Base-by-base conservation (phyloP, 495 filamentous ascomycete species). In the Neurospora discreta region DNA sequence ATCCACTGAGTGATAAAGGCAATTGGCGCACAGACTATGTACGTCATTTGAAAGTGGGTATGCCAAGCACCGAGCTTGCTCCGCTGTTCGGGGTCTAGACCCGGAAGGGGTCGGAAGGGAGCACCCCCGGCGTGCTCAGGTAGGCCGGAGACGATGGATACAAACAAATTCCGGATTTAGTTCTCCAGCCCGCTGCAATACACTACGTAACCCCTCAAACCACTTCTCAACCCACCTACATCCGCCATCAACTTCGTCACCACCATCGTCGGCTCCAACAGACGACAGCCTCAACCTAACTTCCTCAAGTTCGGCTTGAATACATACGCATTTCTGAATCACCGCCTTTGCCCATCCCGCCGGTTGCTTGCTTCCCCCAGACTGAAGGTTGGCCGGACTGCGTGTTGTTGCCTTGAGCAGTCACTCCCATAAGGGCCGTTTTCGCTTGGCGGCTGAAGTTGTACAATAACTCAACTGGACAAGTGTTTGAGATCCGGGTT, bases 391-490 rank as follows among this genome's bases (percentile, higher is more conserved):
- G 73, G 90, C 83, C 6, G 85, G 87, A 6, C 82, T 75, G 11
- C 89, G n/a, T n/a, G n/a, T n/a, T n/a, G n/a, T 75, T 82, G 2
- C 81, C 84, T 76, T 90, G 86, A 40, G 85, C 80, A 2, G 84
- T 77, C 40, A 91, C 83, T 44, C 89, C 88, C 77, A 90, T 83
- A 41, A 86, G 80, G 3, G 87, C 87, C 0, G 82, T 81, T 13
- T n/a, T n/a, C n/a, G n/a, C n/a, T 85, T 78, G 3, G 42, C 82
- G 72, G 73, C 85, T 80, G 39, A 76, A 38, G 42, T 82, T 23
- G 84, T 80, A 70, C 79, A n/a, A 33, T 33, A 87, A 15, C 81
- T 78, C 30, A 88, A 70, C 18, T 71, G 75, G 16, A 87, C 87
- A 26, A 87, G 77, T 0, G 82, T 82, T 70, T 89, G 85, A 38